Percentiles rank a stretch among this genome's conserved stretches.
Conservation (phyloP, 768 basidiomycete species). For the Rhodotorula paludigena region DNA sequence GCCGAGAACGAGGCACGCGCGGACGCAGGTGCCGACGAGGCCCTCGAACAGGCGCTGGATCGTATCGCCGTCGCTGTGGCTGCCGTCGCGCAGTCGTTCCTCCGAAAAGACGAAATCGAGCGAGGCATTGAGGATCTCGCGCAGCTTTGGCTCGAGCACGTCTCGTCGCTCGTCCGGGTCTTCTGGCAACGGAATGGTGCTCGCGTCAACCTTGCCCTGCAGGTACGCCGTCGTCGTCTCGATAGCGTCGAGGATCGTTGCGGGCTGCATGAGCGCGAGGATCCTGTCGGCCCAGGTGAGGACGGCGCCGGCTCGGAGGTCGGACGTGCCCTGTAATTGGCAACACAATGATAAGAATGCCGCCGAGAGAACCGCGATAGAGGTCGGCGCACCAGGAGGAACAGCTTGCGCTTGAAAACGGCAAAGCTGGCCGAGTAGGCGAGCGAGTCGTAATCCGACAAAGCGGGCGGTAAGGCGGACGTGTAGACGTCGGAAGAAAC, state of each 20-base stretch:
- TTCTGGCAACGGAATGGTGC: conserved; percentile 76
- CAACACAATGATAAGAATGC: not conserved
- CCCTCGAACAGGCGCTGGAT: conserved; percentile 85
- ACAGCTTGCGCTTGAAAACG: conserved; percentile 83
- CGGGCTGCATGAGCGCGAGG: conserved; percentile 70
- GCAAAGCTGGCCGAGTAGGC: conserved; percentile 61
- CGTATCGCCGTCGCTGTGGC: conserved; percentile 60
- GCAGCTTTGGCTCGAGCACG: conserved; percentile 69
- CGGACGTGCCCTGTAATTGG: conserved; percentile 49
- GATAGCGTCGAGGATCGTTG: conserved; percentile 86
- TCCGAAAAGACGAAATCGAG: conserved; percentile 87
- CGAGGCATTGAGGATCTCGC: conserved; percentile 80
- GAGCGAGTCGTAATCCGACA: not conserved
- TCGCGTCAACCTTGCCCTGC: conserved; percentile 60
- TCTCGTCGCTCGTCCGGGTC: conserved; percentile 57
- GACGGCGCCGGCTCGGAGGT: conserved; percentile 73
- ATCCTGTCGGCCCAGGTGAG: conserved; percentile 94
- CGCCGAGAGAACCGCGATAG: too few relatives aligned
- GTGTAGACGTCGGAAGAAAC: conserved; percentile 31
- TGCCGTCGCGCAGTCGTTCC: conserved; percentile 84
- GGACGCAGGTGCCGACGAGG: conserved; percentile 69
- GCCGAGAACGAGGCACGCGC: conserved; percentile 71
- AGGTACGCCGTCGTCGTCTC: conserved; percentile 79
- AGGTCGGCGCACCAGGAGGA: conserved; percentile 65
- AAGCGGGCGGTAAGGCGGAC: conserved; percentile 12